Percentiles rank a stretch among this genome's conserved stretches.
These are phyloP conservation scores for Tetramitus jugosus DNA, from an alignment of 208 protist species.

Conservation along the genomic window DNA sequence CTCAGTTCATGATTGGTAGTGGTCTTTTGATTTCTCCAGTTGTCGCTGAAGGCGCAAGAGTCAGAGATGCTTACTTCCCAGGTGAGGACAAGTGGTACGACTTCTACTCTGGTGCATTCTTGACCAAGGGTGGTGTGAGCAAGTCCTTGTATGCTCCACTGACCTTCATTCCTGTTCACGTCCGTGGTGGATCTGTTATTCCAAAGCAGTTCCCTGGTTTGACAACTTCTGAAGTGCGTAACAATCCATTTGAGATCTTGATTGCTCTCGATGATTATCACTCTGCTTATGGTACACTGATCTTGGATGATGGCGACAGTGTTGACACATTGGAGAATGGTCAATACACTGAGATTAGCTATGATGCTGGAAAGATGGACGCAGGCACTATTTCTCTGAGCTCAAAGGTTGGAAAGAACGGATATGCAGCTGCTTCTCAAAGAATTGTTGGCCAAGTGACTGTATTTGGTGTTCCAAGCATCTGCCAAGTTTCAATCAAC, in stretches of 20 bases:
- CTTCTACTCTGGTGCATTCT: slow-evolving; percentile 28
- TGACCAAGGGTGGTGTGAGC: neutral
- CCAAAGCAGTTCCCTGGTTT: slow-evolving; percentile 37
- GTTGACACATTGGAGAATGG: neutral
- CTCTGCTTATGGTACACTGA: slow-evolving; percentile 40
- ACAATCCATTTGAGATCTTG: slow-evolving; percentile 37
- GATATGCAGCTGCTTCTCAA: neutral
- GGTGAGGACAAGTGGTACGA: slow-evolving; percentile 51
- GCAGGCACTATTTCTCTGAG: neutral
- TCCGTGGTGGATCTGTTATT: slow-evolving; percentile 50
- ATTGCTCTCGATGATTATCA: slow-evolving; percentile 37
- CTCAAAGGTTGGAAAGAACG: neutral
- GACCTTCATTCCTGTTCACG: slow-evolving; percentile 41
- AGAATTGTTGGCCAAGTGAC: neutral
- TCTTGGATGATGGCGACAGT: slow-evolving; percentile 47
- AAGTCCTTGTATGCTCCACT: neutral
- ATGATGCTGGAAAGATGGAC: neutral
- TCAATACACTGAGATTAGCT: neutral
- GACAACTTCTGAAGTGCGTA: slow-evolving; percentile 10
- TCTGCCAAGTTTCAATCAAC: neutral
- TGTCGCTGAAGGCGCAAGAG: slow-evolving; percentile 29
- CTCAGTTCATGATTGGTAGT: slow-evolving; percentile 55
- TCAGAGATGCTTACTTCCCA: slow-evolving; percentile 53
- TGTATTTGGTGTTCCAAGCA: neutral
- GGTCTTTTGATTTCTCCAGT: slow-evolving; percentile 43